Evolutionary conservation across 106 monocot genomes (phyloP).

Genomic region (Vanilla planifolia): DNA sequence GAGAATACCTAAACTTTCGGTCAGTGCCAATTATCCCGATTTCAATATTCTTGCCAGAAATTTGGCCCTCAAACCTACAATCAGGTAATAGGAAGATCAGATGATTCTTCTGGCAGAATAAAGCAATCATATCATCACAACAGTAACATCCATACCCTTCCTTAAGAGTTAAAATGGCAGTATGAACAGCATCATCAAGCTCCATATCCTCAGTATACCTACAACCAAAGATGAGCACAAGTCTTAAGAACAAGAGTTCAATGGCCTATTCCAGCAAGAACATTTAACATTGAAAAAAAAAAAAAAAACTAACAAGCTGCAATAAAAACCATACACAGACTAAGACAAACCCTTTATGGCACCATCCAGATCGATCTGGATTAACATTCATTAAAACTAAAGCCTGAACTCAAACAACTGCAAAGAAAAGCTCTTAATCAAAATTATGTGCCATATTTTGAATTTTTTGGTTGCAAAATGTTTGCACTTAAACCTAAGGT

Average conservation of each 20-base stretch:
- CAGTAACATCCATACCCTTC: slow-evolving; percentile 67
- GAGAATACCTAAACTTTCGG: slow-evolving; percentile 62
- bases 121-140: neutral
- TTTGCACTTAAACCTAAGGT: too few species aligned
- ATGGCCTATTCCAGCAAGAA: neutral
- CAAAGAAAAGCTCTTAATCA: too few species aligned
- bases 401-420: too few species aligned
- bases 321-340: too few species aligned
- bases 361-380: too few species aligned
- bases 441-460: too few species aligned
- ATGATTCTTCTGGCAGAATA: neutral
- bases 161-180: slow-evolving; percentile 96
- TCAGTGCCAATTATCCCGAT: slow-evolving; percentile 88
- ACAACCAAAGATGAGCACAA: slow-evolving; percentile 3
- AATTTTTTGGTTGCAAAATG: too few species aligned
- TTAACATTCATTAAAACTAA: too few species aligned
- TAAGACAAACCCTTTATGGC: too few species aligned
- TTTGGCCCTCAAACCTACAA: slow-evolving; percentile 95
- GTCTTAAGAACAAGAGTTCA: neutral
- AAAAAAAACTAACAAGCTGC: too few species aligned
- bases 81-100: slow-evolving; percentile 1
- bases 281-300: neutral
- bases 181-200: slow-evolving; percentile 99
- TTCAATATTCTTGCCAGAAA: slow-evolving; percentile 95
- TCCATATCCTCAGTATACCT: slow-evolving; percentile 99